Evolutionary conservation across 768 basidiomycete species (phyloP), one percentile per base, ranked within the genome.

Genomic region (Epithele typhae): DNA sequence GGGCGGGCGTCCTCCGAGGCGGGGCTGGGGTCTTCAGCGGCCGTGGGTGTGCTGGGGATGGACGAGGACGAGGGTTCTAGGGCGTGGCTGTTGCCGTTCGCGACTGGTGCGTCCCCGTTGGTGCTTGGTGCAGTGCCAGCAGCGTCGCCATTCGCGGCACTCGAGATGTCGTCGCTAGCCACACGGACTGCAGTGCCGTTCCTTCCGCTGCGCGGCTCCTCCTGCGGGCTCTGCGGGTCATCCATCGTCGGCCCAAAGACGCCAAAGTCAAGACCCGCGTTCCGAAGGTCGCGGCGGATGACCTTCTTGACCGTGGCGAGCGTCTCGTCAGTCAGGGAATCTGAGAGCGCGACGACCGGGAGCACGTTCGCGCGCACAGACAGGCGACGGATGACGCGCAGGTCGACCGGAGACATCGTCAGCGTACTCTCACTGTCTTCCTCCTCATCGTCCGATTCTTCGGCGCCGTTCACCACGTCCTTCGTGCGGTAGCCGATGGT

Each of bases 271-370:
- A 92, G 75, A 12, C 78, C 78, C 17, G 84, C 82, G 43, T 78
- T 75, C 42, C 69, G 68, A 32, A 92, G 68, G 46, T 83, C 87
- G 41, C 67, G 74, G 37, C 78, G 79, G n/a, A 92, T 77, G 22
- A 84, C 84, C 43, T 73, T 67, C 71, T 91, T 92, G 40, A 91
- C 74, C 37, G 78, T 76, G 37, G 66, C 65, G 46, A 93, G 71
- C 54, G 77, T 84, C 51, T 81, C 83, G 59, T 92, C 85, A 30
- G 91, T 92, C 50, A 93, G 72, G 32, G 87, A 88, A 64, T 93
- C 91, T 3, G 89, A 74, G 49, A 72, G 84, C 12, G 85, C 84
- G 53, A 93, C 77, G 43, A 92, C 79, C 38, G 91, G 91, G 41
- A 93, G 76, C 17, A 93, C 76, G 59, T 93, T 92, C 49, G 78